Conservation (phyloP, 139 green algal genomes). For the Closterium sp. region DNA sequence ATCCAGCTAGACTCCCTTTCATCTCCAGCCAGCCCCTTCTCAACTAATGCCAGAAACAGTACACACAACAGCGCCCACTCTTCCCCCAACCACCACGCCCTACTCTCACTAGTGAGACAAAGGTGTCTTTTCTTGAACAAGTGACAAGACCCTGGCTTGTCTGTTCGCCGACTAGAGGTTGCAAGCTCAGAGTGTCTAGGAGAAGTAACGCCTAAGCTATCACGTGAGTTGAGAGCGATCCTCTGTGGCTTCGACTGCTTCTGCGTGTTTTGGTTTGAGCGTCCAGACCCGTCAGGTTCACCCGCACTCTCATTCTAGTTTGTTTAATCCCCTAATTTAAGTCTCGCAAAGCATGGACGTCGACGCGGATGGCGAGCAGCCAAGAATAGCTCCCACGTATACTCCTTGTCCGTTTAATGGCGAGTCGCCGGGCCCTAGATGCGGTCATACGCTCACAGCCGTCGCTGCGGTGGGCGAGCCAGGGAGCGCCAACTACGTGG, state of each 20-base stretch:
- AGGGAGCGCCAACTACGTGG: constrained; percentile 22
- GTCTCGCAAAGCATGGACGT: background rate
- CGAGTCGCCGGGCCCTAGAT: constrained; percentile 38
- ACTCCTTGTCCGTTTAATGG: background rate
- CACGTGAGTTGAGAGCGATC: too few relatives aligned
- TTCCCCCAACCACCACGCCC: too few relatives aligned
- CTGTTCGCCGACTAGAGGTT: too few relatives aligned
- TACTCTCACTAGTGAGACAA: too few relatives aligned
- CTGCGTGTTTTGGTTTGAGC: background rate
- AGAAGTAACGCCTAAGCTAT: too few relatives aligned
- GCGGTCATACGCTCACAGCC: constrained; percentile 45
- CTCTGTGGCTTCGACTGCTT: background rate
- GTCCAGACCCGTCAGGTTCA: background rate
- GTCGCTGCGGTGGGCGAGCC: constrained; percentile 42
- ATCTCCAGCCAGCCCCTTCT: too few relatives aligned
- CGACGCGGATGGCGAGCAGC: constrained; percentile 15
- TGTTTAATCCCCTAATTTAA: background rate
- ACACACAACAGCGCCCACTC: too few relatives aligned
- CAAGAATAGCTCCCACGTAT: constrained; percentile 24
- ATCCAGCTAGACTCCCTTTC: too few relatives aligned
- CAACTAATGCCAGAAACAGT: too few relatives aligned
- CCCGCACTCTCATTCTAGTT: background rate
- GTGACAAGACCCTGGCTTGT: too few relatives aligned
- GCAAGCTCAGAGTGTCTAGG: too few relatives aligned
- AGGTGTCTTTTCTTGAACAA: too few relatives aligned